Evolutionary conservation across 2,329 filamentous ascomycete genomes (phyloP), one percentile per base, ranked within the genome.

Genomic region (Trichoderma gracile): DNA sequence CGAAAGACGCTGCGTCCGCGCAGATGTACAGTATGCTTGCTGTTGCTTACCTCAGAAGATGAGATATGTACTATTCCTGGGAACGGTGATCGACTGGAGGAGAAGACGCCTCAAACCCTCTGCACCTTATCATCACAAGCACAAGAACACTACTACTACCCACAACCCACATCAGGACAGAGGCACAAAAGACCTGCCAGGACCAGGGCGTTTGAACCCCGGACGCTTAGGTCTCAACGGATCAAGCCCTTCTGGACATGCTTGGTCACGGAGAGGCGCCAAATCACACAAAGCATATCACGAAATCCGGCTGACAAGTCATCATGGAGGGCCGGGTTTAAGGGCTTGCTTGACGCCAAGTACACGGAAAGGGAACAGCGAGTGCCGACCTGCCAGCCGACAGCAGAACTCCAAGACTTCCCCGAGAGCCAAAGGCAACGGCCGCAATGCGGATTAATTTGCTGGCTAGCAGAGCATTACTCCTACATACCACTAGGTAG

Each of bases 381-480:
- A 62, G 47, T 62, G 59, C 59, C 59, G 59, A 46, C 27, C 25
- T 62, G 25, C 49, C 40, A 45, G 40, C 17, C 46, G 25, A 61
- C 47, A 19, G 38, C 21, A 53, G 38, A 49, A 53, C 58, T 53
- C 58, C 47, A 54, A 47, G 49, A 45, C 38, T 46, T 38, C 46
- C 57, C 38, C 57, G 57, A 62, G 33, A n/a, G 27, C 59, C 59
- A 62, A 53, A 54, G 59, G 50, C 21, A 19, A 42, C 49, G 59
- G 47, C 59, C 59, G 19, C 38, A 54, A 62, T 53, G 59, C 49
- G 59, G 59, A 62, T 62, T 62, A 62, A 62, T 62, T 62, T 54
- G 49, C 49, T 46, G 19, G 40, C 33, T 38, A 38, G 33, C 33
- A 38, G 33, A 38, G 33, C 33, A 38, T 14, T 38, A 27, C 25